phyloP scores from a whole-genome alignment of 1,139 yeast genomes.

The Debaryomyces subglobosus region DNA sequence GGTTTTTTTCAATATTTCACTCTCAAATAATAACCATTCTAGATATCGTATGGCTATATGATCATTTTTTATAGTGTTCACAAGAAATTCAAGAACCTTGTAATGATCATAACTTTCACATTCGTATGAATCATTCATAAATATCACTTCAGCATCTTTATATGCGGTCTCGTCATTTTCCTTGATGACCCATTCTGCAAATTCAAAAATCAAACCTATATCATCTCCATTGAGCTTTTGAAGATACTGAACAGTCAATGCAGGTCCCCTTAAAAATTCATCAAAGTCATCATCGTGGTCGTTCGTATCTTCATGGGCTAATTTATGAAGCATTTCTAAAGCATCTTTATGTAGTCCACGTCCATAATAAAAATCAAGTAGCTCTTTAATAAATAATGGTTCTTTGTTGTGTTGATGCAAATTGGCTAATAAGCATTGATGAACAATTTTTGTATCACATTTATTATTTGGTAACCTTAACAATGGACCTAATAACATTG shows the following conservation, averaged over 20 bases:
- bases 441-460: slow-evolving; percentile 70
- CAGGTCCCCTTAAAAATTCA: slow-evolving; percentile 43
- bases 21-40: slow-evolving; percentile 54
- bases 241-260: slow-evolving; percentile 63
- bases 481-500: slow-evolving; percentile 80
- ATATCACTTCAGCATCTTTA: slow-evolving; percentile 52
- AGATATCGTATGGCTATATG: slow-evolving; percentile 56
- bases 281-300: slow-evolving; percentile 27
- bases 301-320: slow-evolving; percentile 31
- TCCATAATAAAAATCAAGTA: slow-evolving; percentile 78
- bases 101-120: slow-evolving; percentile 60
- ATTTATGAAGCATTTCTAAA: slow-evolving; percentile 53
- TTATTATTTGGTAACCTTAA: slow-evolving; percentile 70
- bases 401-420: slow-evolving; percentile 35
- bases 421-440: slow-evolving; percentile 47
- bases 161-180: slow-evolving; percentile 28
- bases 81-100: slow-evolving; percentile 55
- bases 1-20: slow-evolving; percentile 47
- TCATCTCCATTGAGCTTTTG: slow-evolving; percentile 58
- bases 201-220: slow-evolving; percentile 60
- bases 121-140: slow-evolving; percentile 67
- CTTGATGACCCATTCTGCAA: slow-evolving; percentile 57
- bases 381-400: slow-evolving; percentile 60
- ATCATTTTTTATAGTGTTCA: slow-evolving; percentile 26
- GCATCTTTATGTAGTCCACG: slow-evolving; percentile 69